Base-by-base conservation (phyloP, 139 green algal species). In the Spirogloea muscicola region DNA sequence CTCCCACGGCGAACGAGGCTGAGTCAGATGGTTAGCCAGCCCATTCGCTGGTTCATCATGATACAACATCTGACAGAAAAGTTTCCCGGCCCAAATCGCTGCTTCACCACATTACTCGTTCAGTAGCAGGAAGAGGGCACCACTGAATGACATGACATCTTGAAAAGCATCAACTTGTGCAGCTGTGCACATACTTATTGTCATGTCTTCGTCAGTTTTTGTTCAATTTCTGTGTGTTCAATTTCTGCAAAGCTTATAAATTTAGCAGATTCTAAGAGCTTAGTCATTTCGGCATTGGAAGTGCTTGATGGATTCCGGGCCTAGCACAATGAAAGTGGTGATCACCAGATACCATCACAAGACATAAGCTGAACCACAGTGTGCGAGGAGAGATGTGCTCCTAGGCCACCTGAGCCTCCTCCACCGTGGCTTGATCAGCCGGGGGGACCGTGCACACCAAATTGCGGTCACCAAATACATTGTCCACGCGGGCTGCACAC, bases 401-500 rank as follows among this genome's bases (percentile, higher is more conserved):
- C 46, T 55, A 55, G 21, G 21, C 46, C 21, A 21, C 46, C 46
- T 51, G 48, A 36, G 67, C 67, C 9, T 40, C 36, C 63, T 74
- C 25, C 63, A 64, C 63, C 27, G 31, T 61, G 16, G 29, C 25
- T 5, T 31, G 29, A 51, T 85, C 79, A 27, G 42, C 71, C 10
- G 62, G 62, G 6, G 62, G 72, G 48, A 72, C 49, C 3, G 82
- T 84, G 40, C 81, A 61, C 21, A 91, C 68, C 21, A 98, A 79
- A 83, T 97, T 86, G 61, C 94, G 88, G 86, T 99, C 95, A 13
- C 95, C 95, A 63, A 92, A 96, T 63, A 99, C 95, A 74, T 99
- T 98, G 86, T 99, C 95, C 43, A 99, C 89, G 21, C 95, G 85
- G 38, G 64, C 76, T 9, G 46, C 63, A 57, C 62, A 74, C 16